Conservation (phyloP, 106 monocot genomes). For the Dendrobium officinale region DNA sequence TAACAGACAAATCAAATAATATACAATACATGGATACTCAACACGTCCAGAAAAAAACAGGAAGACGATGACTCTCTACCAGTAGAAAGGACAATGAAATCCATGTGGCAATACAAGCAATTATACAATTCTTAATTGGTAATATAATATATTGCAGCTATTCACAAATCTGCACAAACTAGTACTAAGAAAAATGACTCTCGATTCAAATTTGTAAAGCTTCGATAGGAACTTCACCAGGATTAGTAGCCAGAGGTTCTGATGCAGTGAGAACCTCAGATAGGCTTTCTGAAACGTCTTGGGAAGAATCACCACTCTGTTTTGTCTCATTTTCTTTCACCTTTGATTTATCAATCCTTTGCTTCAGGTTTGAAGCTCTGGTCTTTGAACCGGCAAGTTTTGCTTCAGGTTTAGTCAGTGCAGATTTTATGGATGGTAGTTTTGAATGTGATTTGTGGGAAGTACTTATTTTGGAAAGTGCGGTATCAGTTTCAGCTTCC, state of each 20-base stretch:
- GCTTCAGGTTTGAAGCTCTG: constrained; percentile 23
- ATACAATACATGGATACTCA: not conserved
- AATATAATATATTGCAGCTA: not conserved
- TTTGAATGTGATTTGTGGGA: constrained; percentile 28
- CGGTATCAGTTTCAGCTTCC: constrained; percentile 5
- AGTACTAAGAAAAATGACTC: not conserved
- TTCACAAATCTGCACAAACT: not conserved
- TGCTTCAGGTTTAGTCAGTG: constrained; percentile 14
- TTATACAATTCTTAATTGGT: not conserved
- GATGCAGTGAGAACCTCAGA: not conserved
- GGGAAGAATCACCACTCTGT: not conserved
- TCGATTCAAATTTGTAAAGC: not conserved
- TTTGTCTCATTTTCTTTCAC: constrained; percentile 11
- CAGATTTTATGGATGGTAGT: constrained; percentile 33
- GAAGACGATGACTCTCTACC: not conserved
- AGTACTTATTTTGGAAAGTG: constrained; percentile 24
- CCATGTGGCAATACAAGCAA: not conserved
- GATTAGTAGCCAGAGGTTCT: not conserved
- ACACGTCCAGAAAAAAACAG: not conserved
- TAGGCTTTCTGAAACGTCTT: not conserved
- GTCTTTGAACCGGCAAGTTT: constrained; percentile 15
- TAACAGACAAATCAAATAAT: constrained; percentile 2
- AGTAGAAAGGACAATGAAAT: not conserved
- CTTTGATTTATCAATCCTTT: constrained; percentile 22
- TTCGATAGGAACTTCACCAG: not conserved